phyloP scores from a whole-genome alignment of 2,329 filamentous ascomycete species.

The Aspergillus sp. region DNA sequence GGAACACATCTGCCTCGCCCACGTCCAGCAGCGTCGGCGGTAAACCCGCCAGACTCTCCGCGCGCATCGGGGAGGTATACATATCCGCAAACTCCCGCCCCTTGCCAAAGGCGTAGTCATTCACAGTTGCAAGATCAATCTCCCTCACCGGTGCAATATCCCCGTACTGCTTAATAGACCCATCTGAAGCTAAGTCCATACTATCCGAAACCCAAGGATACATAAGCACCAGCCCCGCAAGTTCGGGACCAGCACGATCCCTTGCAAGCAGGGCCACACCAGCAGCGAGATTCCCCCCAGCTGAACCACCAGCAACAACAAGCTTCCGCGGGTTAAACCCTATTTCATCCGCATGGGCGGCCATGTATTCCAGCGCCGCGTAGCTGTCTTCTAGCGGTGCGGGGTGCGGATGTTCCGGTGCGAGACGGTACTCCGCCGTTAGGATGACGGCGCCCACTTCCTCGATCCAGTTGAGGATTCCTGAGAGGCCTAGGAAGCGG shows the following conservation, averaged over 20 bases:
- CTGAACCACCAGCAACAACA: conserved; percentile 64
- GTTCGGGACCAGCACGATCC: conserved; percentile 13
- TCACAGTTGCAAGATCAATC: not conserved
- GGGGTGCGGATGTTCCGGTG: conserved; percentile 65
- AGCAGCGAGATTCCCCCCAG: conserved; percentile 52
- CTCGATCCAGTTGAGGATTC: conserved; percentile 30
- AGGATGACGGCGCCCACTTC: conserved; percentile 59
- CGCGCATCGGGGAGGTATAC: conserved; percentile 12
- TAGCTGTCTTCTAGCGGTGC: conserved; percentile 65
- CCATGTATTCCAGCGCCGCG: conserved; percentile 62
- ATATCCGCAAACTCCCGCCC: conserved; percentile 24
- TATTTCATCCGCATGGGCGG: conserved; percentile 56
- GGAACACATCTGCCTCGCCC: conserved; percentile 16
- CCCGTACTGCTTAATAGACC: conserved; percentile 14
- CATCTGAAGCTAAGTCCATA: not conserved
- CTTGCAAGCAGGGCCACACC: conserved; percentile 20
- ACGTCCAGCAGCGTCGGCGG: conserved; percentile 16
- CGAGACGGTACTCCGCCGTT: conserved; percentile 67
- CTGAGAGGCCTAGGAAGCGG: not conserved
- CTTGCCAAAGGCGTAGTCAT: conserved; percentile 6
- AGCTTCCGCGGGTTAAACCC: conserved; percentile 58
- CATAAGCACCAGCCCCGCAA: conserved; percentile 18
- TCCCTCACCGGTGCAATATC: conserved; percentile 1
- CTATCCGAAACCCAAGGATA: conserved; percentile 22
- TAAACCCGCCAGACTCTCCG: conserved; percentile 3